Evolutionary conservation across 73 alveolate genomes (phyloP), one percentile per base, ranked within the genome.

Genomic region (Paramecium biaurelia): DNA sequence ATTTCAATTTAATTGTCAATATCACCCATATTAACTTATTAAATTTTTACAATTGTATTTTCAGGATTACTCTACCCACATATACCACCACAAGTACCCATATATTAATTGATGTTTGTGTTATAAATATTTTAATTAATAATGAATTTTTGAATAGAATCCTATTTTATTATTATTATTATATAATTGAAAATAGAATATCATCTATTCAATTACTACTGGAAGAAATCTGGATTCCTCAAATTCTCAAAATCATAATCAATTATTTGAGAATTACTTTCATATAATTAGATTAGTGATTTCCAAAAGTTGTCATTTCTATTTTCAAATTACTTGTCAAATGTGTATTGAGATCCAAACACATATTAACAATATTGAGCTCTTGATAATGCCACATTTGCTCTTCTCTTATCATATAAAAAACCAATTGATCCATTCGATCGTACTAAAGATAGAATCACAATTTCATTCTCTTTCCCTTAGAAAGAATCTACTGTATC

Each of bases 391-490:
- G 94, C 94, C 2, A 89, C 94, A 72, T 70, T 70, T 3, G 53
- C 49, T 70, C 94, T 89, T 10, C 76, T 32, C 37, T 38, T 8
- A 70, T 70, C 67, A 1, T 12, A 1, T 14, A 89, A 45, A 70
- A 89, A 89, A 1, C 94, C 94, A 28, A 57, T 20, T 7, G 20
- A 26, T 0, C 45, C 59, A 5, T 70, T 70, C 2, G 94, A 89
- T 18, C 94, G 70, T 21, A 89, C 94, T 49, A 76, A 49, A 43
- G 94, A 89, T 38, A 89, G 38, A 4, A 89, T 70, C 0, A 89
- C 76, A 34, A 89, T 26, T 41, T 89, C 94, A 43, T 89, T 89
- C 53, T 89, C 94, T 45, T 89, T 43, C 26, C 94, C 94, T 26
- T 89, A 70, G n/a, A 70, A 89, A 0, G 74, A 8, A 45, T 89